Base-by-base conservation (phyloP, 108 stramenopile genomes). In the Cylindrotheca closterium region DNA sequence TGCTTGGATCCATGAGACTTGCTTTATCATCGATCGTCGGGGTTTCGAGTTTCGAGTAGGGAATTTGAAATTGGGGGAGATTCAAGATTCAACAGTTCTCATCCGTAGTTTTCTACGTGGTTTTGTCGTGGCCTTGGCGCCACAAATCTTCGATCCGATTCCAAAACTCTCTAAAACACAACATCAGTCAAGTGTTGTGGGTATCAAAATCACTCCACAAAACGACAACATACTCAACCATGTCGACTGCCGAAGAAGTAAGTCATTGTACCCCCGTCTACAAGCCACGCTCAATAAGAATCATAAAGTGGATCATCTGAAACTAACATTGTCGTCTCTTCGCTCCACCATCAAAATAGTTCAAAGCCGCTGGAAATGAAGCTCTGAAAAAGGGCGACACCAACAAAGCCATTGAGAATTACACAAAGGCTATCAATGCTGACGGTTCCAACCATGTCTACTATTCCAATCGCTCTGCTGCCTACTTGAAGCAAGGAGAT, bases 381-480 rank as follows among this genome's bases (percentile, higher is more conserved):
- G 94, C 96, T 19, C 85, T 99, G 63, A 79, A 98, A 68, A 82
- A 85, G 1, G 85, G 92, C 30, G 90, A 98, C 45, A 79, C 82
- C 59, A 89, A 96, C 42, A 84, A 88, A 37, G 99, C 99, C 42
- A 97, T 99, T 65, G 88, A 89, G 60, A 51, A 78, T 31, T 99
- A 99, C 90, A 94, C 97, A 50, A 81, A 92, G 55, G 98, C 98
- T 52, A 99, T 99, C 70, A 79, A 89, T 58, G 60, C 89, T 53
- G 97, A 99, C 55, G 94, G 93, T 22, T 53, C 84, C 75, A 96
- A 97, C 73, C 95, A 97, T 78, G 91, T 97, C 24, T 98, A 92
- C 76, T 98, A 80, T 74, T 87, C 87, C 70, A 98, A 99, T 76
- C 88, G 99, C n/a, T 92, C 92, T 22, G 98, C 98, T 12, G 98